Conservation (phyloP, 2,329 filamentous ascomycete species). For the Alternaria consortialis region DNA sequence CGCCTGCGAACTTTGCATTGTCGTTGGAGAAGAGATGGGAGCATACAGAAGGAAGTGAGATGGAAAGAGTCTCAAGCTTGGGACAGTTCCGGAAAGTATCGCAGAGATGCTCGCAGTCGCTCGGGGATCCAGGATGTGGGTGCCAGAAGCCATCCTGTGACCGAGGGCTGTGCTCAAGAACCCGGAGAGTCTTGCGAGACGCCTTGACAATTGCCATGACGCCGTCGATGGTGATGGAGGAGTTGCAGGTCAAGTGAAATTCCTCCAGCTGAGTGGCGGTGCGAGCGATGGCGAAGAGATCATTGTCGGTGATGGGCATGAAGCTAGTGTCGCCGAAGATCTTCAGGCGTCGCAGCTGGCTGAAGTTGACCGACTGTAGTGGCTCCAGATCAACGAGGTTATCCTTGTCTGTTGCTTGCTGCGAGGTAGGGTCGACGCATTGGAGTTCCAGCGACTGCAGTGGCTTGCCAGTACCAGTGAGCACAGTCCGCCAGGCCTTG, state of each 20-base stretch:
- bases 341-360: slow-evolving; percentile 61
- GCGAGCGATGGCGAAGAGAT: slow-evolving; percentile 60
- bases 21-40: slow-evolving; percentile 57
- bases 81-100: slow-evolving; percentile 58
- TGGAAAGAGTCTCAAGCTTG: slow-evolving; percentile 58
- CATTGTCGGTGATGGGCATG: slow-evolving; percentile 61
- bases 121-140: slow-evolving; percentile 57
- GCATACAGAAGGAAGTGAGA: slow-evolving; percentile 60
- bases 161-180: slow-evolving; percentile 64
- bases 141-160: slow-evolving; percentile 62
- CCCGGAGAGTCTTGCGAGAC: slow-evolving; percentile 58
- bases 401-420: slow-evolving; percentile 53
- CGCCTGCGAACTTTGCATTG: slow-evolving; percentile 56
- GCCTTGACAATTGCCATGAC: slow-evolving; percentile 63
- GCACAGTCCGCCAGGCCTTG: slow-evolving; percentile 59
- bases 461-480: slow-evolving; percentile 55
- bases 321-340: slow-evolving; percentile 64
- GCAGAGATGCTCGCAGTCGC: slow-evolving; percentile 59
- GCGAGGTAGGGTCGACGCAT: slow-evolving; percentile 58
- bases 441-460: slow-evolving; percentile 62
- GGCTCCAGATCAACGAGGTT: slow-evolving; percentile 56
- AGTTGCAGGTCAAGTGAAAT: slow-evolving; percentile 63
- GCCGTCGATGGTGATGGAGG: slow-evolving; percentile 62
- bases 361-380: slow-evolving; percentile 60
- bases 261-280: slow-evolving; percentile 62